Percentiles rank a stretch among this genome's conserved stretches.
Evolutionary conservation across 495 filamentous ascomycete species (phyloP).

Genomic region (Aspergillus campestris): DNA sequence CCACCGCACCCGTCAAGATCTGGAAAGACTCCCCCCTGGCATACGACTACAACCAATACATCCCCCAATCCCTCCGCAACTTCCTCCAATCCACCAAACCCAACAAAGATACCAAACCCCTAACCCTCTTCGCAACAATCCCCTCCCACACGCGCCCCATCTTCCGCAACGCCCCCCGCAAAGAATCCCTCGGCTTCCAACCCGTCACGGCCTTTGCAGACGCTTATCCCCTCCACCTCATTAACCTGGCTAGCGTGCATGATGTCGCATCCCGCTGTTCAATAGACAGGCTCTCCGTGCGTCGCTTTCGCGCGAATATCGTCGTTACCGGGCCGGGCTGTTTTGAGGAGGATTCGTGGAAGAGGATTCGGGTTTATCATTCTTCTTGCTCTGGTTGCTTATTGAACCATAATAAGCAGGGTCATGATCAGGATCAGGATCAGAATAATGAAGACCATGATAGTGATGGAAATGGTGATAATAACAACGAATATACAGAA

Average conservation of each 20-base stretch:
- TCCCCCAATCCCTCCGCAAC: slow-evolving; percentile 49
- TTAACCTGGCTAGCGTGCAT: slow-evolving; percentile 66
- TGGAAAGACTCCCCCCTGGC: slow-evolving; percentile 62
- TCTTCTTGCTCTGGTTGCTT: too few species aligned
- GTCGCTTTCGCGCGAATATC: slow-evolving; percentile 79
- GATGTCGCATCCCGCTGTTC: slow-evolving; percentile 47
- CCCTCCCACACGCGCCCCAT: slow-evolving; percentile 55
- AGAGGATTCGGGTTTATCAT: slow-evolving; percentile 48
- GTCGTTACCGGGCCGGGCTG: slow-evolving; percentile 56
- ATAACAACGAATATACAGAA: slow-evolving; percentile 15
- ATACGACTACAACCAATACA: slow-evolving; percentile 36
- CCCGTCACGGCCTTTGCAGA: slow-evolving; percentile 75
- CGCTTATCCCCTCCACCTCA: slow-evolving; percentile 78
- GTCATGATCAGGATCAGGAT: too few species aligned
- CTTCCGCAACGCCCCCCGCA: slow-evolving; percentile 65
- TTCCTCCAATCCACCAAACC: slow-evolving; percentile 34
- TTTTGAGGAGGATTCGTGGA: slow-evolving; percentile 75
- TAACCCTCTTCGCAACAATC: slow-evolving; percentile 66
- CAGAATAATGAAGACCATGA: too few species aligned
- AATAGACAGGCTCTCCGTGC: slow-evolving; percentile 50
- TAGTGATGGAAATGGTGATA: too few species aligned
- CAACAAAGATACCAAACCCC: slow-evolving; percentile 38
- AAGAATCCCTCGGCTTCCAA: slow-evolving; percentile 63
- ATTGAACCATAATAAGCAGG: too few species aligned
- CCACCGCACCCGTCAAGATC: slow-evolving; percentile 56